A percentile compares a stretch with the other conserved stretches of the same genome.
phyloP scores from a whole-genome alignment of 768 basidiomycete species.

The Clitopilus hobsonii region DNA sequence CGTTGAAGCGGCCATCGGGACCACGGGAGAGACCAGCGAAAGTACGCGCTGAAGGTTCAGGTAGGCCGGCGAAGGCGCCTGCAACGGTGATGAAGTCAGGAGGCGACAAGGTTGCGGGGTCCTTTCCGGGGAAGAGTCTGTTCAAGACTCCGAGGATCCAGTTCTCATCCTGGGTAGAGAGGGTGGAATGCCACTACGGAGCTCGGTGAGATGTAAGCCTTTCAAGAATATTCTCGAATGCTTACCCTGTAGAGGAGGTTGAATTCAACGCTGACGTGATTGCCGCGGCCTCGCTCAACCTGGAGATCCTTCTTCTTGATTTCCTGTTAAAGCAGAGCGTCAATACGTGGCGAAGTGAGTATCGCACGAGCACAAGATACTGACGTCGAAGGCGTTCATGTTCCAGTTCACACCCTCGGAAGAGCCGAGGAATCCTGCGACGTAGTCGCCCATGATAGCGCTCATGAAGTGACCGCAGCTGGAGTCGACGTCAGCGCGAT shows the following conservation, averaged over 20 bases:
- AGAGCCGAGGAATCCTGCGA: slow-evolving; percentile 51
- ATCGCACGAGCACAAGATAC: not conserved
- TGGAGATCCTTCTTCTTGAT: slow-evolving; percentile 30
- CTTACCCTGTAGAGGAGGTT: slow-evolving; percentile 42
- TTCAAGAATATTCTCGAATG: no score
- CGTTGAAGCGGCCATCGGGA: slow-evolving; percentile 43
- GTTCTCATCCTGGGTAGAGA: slow-evolving; percentile 41
- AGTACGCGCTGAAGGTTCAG: slow-evolving; percentile 41
- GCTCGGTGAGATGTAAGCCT: not conserved
- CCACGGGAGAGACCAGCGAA: slow-evolving; percentile 44
- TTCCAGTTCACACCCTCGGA: slow-evolving; percentile 50
- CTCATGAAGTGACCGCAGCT: slow-evolving; percentile 53
- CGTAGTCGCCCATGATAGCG: slow-evolving; percentile 54
- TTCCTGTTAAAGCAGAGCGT: slow-evolving; percentile 12
- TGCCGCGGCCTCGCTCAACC: slow-evolving; percentile 52
- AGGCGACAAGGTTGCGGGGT: slow-evolving; percentile 39
- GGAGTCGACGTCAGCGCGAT: not conserved
- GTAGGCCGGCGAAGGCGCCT: slow-evolving; percentile 13
- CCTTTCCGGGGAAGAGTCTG: slow-evolving; percentile 23
- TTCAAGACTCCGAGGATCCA: slow-evolving; percentile 49
- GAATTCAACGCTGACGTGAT: slow-evolving; percentile 68
- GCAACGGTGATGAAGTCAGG: slow-evolving; percentile 15
- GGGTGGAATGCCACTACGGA: slow-evolving; percentile 53
- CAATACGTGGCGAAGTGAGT: not conserved
- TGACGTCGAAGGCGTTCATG: slow-evolving; percentile 42